These are phyloP conservation scores for Poa pratensis DNA, from an alignment of 176 grass and related monocot genomes.

Conservation along the genomic window DNA sequence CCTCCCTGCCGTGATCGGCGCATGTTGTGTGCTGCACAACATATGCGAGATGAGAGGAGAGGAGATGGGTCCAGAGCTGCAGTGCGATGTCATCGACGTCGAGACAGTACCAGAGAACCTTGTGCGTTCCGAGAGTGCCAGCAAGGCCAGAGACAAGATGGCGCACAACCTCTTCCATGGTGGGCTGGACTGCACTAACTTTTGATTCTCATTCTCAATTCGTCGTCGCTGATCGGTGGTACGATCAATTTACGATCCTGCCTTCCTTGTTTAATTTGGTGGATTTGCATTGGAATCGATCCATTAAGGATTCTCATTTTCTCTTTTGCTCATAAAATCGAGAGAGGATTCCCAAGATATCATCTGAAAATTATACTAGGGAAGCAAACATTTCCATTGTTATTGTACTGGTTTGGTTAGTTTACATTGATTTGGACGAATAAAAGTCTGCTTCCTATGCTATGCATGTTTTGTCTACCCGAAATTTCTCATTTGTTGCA, in stretches of 20 bases:
- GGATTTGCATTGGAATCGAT: neutral
- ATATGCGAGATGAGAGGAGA: constrained; percentile 48
- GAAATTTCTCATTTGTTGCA: neutral
- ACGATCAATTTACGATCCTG: neutral
- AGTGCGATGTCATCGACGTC: constrained; percentile 8
- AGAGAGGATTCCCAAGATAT: neutral
- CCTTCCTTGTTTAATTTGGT: neutral
- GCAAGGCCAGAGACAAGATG: constrained; percentile 13
- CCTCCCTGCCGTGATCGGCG: constrained; percentile 50
- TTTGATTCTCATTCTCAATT: neutral
- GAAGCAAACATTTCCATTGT: neutral
- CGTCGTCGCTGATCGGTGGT: neutral
- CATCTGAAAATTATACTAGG: neutral
- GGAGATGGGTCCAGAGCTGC: constrained; percentile 45
- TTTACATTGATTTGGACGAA: neutral
- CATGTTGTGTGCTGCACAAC: constrained; percentile 78
- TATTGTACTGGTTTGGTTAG: constrained; percentile 1
- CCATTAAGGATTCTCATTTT: neutral
- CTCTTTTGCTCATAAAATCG: neutral
- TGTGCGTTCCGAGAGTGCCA: constrained; percentile 1
- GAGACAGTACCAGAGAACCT: constrained; percentile 40
- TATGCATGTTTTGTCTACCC: neutral
- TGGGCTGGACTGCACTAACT: constrained; percentile 20
- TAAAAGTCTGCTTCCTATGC: neutral
- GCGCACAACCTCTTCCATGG: neutral